Base-by-base conservation (phyloP, 2,329 filamentous ascomycete species). In the Stachybotrys chartarum region DNA sequence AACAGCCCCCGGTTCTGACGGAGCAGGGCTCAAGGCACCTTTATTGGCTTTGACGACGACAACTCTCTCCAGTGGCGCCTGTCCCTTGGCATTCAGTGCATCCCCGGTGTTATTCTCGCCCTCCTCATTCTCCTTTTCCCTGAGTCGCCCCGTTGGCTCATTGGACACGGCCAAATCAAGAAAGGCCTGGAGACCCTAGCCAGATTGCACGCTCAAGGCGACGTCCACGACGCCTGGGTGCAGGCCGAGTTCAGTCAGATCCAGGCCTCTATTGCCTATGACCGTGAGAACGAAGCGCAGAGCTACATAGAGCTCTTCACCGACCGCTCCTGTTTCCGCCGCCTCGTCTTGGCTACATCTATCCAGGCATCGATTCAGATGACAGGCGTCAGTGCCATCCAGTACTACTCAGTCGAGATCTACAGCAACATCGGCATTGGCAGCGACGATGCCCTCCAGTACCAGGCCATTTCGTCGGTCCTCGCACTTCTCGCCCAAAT, bases 361-460 rank as follows among this genome's bases (percentile, higher is more conserved):
- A 72, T 91, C 1, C 88, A 91, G 67, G 87, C 84, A 0, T 83
- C 82, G 0, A 77, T 86, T 3, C 88, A 91, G 67, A 90, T 92
- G 85, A 91, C 88, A 0, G 88, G 88, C 60, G 85, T 87, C 0
- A 82, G 78, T 1, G 85, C 85, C 1, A 90, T 91, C 60, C 87
- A 91, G 66, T 91, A 91, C 70, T 91, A 87, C 70, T 85, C 83
- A 0, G 80, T 86, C 17, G 69, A 65, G 3, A 89, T 90, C 60
- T 90, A 87, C 69, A 72, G 70, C 1, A 80, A 88, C 65, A 88
- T 90, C 60, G 87, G 87, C 31, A 90, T 91, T 60, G 67, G 71
- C 0, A 78, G 80, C 24, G 75, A 82, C 53, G 78, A 87, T 31
- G 84, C 88, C 0, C 78, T 91, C 46, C 83, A 86, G 60, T 91